A percentile compares a stretch with the other conserved stretches of the same genome.
Evolutionary conservation across 352 stramenopile genomes (phyloP).

Genomic region (Thalassiosira exigua): DNA sequence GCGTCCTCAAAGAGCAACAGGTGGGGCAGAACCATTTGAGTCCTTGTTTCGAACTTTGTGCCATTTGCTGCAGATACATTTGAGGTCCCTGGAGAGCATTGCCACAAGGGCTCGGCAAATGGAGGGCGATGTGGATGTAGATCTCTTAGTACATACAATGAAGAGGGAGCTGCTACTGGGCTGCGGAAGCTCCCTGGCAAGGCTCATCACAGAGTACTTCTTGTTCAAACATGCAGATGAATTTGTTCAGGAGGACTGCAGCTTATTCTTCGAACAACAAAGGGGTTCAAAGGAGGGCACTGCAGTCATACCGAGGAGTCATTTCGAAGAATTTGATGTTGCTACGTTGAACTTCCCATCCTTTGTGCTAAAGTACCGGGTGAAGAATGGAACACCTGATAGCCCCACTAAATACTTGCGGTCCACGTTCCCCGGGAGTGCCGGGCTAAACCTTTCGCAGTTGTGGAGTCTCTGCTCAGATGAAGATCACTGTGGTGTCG

Average conservation of each 20-base stretch:
- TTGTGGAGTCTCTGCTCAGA: slow-evolving; percentile 36
- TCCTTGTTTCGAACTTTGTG: slow-evolving; percentile 40
- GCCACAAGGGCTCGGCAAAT: not conserved
- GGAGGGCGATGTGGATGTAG: slow-evolving; percentile 3
- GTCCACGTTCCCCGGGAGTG: slow-evolving; percentile 22
- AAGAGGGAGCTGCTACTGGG: slow-evolving; percentile 35
- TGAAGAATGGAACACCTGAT: slow-evolving; percentile 16
- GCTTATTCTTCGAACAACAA: slow-evolving; percentile 4
- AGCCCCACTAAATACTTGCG: slow-evolving; percentile 23
- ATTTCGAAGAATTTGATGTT: slow-evolving; percentile 1
- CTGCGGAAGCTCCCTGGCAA: slow-evolving; percentile 42
- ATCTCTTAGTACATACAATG: slow-evolving; percentile 20
- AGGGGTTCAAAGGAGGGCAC: not conserved
- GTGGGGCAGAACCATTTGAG: slow-evolving; percentile 36
- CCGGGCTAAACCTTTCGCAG: slow-evolving; percentile 19
- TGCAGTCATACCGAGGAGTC: too few relatives aligned
- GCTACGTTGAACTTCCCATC: slow-evolving; percentile 32
- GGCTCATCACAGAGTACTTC: slow-evolving; percentile 45
- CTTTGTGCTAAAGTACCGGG: slow-evolving; percentile 25
- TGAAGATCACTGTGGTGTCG: not conserved
- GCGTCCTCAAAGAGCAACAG: slow-evolving; percentile 22
- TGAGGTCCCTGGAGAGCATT: slow-evolving; percentile 33
- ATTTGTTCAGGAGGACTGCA: not conserved
- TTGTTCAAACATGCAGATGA: slow-evolving; percentile 38
- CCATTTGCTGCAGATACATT: slow-evolving; percentile 46